A percentile compares a stretch with the other conserved stretches of the same genome.
phyloP scores from a whole-genome alignment of 257 asterid genomes.

The Jaltomata sinuosa region DNA sequence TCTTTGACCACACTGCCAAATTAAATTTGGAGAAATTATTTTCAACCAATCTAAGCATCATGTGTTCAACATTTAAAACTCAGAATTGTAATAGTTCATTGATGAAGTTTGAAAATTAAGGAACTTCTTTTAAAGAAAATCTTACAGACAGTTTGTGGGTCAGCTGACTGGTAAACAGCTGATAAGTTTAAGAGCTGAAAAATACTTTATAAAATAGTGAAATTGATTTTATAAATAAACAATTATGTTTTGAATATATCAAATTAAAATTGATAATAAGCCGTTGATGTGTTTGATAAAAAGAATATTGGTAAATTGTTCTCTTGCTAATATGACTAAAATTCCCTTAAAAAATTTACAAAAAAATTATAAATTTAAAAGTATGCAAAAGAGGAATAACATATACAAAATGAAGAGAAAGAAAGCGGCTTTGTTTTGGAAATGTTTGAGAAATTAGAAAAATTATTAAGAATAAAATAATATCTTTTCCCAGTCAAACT shows the following conservation, averaged over 20 bases:
- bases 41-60: neutral
- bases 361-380: neutral
- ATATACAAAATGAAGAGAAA: neutral
- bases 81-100: neutral
- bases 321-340: neutral
- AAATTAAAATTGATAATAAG: neutral
- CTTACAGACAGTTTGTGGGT: neutral
- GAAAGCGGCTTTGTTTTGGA: neutral
- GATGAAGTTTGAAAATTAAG: neutral
- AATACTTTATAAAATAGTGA: neutral
- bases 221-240: neutral
- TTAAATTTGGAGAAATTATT: neutral
- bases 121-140: neutral
- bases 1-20: neutral
- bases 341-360: neutral
- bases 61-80: neutral
- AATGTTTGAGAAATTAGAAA: neutral
- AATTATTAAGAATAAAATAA: neutral
- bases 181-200: neutral
- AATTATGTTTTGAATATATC: neutral
- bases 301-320: neutral
- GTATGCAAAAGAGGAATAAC: neutral
- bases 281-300: neutral
- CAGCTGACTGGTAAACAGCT: neutral
- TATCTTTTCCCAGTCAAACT: no score